Base-by-base conservation (phyloP, 352 stramenopile species). In the Phytopythium cucurbitacearum region DNA sequence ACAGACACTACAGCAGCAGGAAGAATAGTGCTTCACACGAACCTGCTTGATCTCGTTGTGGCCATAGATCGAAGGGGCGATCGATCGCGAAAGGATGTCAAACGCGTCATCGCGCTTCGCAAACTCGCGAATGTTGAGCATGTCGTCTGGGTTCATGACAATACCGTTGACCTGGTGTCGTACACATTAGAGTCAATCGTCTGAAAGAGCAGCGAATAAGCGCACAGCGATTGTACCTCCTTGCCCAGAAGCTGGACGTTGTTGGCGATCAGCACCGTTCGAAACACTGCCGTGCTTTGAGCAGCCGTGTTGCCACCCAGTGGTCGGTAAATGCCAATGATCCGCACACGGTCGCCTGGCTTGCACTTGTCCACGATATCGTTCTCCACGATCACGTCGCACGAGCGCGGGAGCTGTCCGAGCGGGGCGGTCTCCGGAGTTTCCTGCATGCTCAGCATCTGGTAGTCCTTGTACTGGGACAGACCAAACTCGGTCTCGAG, bases 331-430 rank as follows among this genome's bases (percentile, higher is more conserved):
- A 98, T 94, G 7, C 95, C 96, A 36, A 98, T 78, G 37, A 98
- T 79, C 37, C 94, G 86, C 10, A 99, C 89, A 34, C 97, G 84
- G 67, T 99, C 97, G 5, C 98, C 98, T 0, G 98, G 97, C 62
- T 99, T 99, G 55, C 97, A 97, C 55, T 88, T 91, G 76, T 99
- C 97, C 0, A 99, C 97, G 12, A 99, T 80, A 59, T 99, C 97
- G 62, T 99, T 89, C 66, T 99, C 96, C 3, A 99, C 71, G 53
- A 99, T 93, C 36, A 99, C 81, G 50, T 99, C 97, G 11, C 99
- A 97, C 0, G 89, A 98, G 5, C 98, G 82, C 8, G 98, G 98
- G 9, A 99, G 71, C 68, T 99, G 97, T 49, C 85, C 98, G 65
- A 87, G 98, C 8, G 97, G 97, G 5, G 97, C 97, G 5, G 90